Percentiles rank a stretch among this genome's conserved stretches.
Conservation (phyloP, 169 alveolate species). For the Plasmodium gonderi region DNA sequence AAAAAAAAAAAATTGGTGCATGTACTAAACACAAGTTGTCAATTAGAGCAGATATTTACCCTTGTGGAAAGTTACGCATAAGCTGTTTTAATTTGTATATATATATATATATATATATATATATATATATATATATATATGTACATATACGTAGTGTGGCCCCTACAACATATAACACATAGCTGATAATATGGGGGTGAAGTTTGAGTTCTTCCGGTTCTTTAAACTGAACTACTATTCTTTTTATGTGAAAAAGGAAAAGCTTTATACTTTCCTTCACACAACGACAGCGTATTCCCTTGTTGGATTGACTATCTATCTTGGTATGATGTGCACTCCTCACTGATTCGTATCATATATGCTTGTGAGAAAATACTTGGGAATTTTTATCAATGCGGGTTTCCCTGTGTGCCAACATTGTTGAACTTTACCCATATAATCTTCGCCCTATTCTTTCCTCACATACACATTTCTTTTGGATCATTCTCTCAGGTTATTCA, state of each 20-base stretch:
- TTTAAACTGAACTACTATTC: slow-evolving; percentile 67
- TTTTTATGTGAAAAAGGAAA: slow-evolving; percentile 71
- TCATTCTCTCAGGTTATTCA: slow-evolving; percentile 52
- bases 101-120: neutral
- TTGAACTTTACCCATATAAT: no score
- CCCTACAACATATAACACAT: neutral
- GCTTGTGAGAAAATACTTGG: neutral
- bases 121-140: neutral
- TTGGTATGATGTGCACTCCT: slow-evolving; percentile 19
- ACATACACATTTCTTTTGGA: neutral
- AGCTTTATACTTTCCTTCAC: slow-evolving; percentile 59
- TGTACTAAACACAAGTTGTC: no score
- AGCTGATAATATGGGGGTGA: slow-evolving; percentile 48
- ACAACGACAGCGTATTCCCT: slow-evolving; percentile 69
- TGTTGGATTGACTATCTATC: slow-evolving; percentile 46
- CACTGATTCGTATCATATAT: neutral
- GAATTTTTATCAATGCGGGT: no score
- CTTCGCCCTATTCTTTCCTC: no score
- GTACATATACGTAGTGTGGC: neutral
- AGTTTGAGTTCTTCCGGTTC: slow-evolving; percentile 65
- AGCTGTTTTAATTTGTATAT: no score
- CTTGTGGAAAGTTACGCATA: no score
- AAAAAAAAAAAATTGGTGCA: no score
- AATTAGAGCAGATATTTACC: no score
- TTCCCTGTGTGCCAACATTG: no score